A percentile compares a stretch with the other conserved stretches of the same genome.
These are phyloP conservation scores for Echeveria elegans DNA, from an alignment of 164 flowering plant species.

Conservation along the genomic window DNA sequence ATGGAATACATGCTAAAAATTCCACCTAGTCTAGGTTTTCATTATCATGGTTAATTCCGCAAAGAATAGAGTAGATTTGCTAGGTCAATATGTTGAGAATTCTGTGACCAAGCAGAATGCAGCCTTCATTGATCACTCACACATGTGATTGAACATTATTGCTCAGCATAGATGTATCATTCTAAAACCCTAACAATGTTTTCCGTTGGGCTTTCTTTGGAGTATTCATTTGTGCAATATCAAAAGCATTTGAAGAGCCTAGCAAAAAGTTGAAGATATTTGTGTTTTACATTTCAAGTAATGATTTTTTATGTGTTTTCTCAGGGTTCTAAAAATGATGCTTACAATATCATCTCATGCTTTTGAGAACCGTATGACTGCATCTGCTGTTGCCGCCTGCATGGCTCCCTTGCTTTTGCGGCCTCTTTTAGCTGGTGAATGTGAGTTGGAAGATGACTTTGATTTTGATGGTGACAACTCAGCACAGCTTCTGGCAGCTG, in stretches of 20 bases:
- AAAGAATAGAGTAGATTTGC: too few species aligned
- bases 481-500: constrained; percentile 98
- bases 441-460: constrained; percentile 88
- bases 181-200: too few species aligned
- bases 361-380: constrained; percentile 85
- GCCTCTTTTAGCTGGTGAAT: constrained; percentile 95
- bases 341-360: constrained; percentile 69
- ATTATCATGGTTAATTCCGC: too few species aligned
- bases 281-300: not conserved
- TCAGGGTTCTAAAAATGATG: constrained; percentile 96
- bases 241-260: too few species aligned
- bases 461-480: constrained; percentile 74
- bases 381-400: constrained; percentile 99
- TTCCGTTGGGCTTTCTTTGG: too few species aligned
- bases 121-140: not conserved
- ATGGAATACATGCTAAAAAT: too few species aligned
- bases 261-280: too few species aligned
- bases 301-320: constrained; percentile 1
- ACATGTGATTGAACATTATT: not conserved
- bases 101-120: too few species aligned
- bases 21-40: too few species aligned
- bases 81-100: too few species aligned
- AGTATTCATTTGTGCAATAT: too few species aligned
- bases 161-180: too few species aligned
- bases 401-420: constrained; percentile 97